Evolutionary conservation across 2,329 filamentous ascomycete genomes (phyloP).

Genomic region (Purpureocillium lavendulum): DNA sequence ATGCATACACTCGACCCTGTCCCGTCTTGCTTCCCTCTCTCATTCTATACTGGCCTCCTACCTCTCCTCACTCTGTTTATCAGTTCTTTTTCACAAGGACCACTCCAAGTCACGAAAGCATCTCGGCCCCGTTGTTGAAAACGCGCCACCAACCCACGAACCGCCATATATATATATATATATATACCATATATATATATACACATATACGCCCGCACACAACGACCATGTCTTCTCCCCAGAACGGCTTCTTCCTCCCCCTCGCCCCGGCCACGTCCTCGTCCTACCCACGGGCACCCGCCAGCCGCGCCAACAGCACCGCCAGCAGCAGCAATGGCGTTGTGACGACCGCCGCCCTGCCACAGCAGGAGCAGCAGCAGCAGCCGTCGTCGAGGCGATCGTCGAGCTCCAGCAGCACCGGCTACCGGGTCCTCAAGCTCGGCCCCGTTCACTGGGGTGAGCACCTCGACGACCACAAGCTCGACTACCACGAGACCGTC

Average conservation of each 20-base stretch:
- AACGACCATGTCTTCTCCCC: conserved; percentile 6
- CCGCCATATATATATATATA: too few species aligned
- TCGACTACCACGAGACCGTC: conserved; percentile 42
- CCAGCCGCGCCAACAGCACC: conserved; percentile 13
- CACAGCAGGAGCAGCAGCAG: too few species aligned
- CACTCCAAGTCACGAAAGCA: too few species aligned
- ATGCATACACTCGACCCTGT: too few species aligned
- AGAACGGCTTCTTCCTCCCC: conserved; percentile 36
- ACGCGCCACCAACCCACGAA: too few species aligned
- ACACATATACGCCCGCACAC: too few species aligned
- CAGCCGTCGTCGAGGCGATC: conserved; percentile 34
- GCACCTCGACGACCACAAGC: conserved; percentile 47
- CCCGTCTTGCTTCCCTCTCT: too few species aligned
- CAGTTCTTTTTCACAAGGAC: too few species aligned
- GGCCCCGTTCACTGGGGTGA: conserved; percentile 57
- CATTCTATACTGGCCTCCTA: too few species aligned
- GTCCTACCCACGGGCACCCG: conserved; percentile 41
- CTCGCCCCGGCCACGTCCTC: conserved; percentile 50
- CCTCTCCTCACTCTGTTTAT: too few species aligned
- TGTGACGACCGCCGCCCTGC: not conserved
- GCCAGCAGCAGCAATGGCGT: conserved; percentile 15
- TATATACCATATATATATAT: too few species aligned
- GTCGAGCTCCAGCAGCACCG: conserved; percentile 33
- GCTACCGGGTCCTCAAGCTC: conserved; percentile 52
- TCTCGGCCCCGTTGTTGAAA: too few species aligned